These are phyloP conservation scores for Beauveria caledonica DNA, from an alignment of 2,329 filamentous ascomycete genomes.

Conservation along the genomic window DNA sequence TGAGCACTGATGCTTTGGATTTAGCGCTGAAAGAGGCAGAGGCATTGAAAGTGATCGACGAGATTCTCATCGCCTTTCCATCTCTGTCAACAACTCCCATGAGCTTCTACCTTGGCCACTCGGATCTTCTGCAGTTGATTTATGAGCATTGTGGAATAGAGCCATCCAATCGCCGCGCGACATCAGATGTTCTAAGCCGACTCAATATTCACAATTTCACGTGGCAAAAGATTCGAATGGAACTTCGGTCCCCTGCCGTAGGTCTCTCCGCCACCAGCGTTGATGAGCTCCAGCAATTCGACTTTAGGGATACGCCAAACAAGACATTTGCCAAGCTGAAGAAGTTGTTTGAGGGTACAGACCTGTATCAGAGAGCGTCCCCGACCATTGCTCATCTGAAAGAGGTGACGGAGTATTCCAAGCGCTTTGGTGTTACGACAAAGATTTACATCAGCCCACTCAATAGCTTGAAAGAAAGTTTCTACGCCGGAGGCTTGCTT, in stretches of 20 bases:
- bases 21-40: slow-evolving; percentile 87
- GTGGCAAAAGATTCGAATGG: slow-evolving; percentile 75
- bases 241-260: slow-evolving; percentile 72
- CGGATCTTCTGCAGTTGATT: slow-evolving; percentile 76
- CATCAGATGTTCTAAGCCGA: slow-evolving; percentile 79
- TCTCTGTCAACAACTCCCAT: slow-evolving; percentile 62
- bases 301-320: slow-evolving; percentile 62
- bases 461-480: slow-evolving; percentile 82
- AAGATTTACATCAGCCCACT: slow-evolving; percentile 82
- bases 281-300: slow-evolving; percentile 82
- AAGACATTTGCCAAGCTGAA: slow-evolving; percentile 53
- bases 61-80: slow-evolving; percentile 76
- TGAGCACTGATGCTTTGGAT: slow-evolving; percentile 75
- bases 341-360: slow-evolving; percentile 51
- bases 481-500: slow-evolving; percentile 76
- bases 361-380: slow-evolving; percentile 65
- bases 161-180: slow-evolving; percentile 54
- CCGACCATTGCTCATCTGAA: slow-evolving; percentile 72
- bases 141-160: slow-evolving; percentile 84
- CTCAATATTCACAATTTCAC: slow-evolving; percentile 73
- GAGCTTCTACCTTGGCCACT: slow-evolving; percentile 88
- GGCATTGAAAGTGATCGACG: slow-evolving; percentile 87
- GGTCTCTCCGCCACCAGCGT: slow-evolving; percentile 83
- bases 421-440: slow-evolving; percentile 63
- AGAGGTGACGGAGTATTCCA: slow-evolving; percentile 67